Evolutionary conservation across 768 basidiomycete genomes (phyloP), one percentile per base, ranked within the genome.

Genomic region (Galerina sulciceps): DNA sequence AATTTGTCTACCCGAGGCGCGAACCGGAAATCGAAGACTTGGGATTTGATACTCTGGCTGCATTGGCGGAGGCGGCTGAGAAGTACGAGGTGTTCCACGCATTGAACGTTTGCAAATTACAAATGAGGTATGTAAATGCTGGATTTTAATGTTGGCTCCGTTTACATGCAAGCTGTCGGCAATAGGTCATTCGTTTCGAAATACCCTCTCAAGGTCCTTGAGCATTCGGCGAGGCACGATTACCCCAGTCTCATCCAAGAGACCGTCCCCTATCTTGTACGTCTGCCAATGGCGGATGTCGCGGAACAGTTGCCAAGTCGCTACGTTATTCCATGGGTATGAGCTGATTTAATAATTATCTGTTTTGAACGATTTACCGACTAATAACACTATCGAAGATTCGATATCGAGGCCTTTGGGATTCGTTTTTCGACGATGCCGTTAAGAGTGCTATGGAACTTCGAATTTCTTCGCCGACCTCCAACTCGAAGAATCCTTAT

Each of bases 81-180:
- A 70, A 69, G 42, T 71, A 70, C 45, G 67, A 69, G 46, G 67
- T 71, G 10, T 73, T 65, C 46, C 56, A 63, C 34, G 69, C 67
- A 1, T 70, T 72, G 63, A 66, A 64, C 20, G 57, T 65, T 8
- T 70, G 69, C 52, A 58, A 59, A 35, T 49, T 55, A 13, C 61
- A 61, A n/a, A 68, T 71, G 67, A 62, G 47, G 70, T 71, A 41
- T n/a, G 57, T 54, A 11, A 18, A 4, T 5, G 8, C 2, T 47
- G 0, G 15, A 4, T 34, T 10, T 49, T 49, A 10, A 31, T 8
- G 18, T 11, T 10, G 1, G 0, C 2, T 17, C n/a, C 17, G 22
- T 51, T 48, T 23, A n/a, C 17, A 17, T 9, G 11, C 17, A 18
- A 20, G 14, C 38, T 38, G 15, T 38, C 38, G 3, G 41, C n/a